A percentile compares a stretch with the other conserved stretches of the same genome.
Evolutionary conservation across 2,329 filamentous ascomycete species (phyloP).

Genomic region (Gremmenia infestans): DNA sequence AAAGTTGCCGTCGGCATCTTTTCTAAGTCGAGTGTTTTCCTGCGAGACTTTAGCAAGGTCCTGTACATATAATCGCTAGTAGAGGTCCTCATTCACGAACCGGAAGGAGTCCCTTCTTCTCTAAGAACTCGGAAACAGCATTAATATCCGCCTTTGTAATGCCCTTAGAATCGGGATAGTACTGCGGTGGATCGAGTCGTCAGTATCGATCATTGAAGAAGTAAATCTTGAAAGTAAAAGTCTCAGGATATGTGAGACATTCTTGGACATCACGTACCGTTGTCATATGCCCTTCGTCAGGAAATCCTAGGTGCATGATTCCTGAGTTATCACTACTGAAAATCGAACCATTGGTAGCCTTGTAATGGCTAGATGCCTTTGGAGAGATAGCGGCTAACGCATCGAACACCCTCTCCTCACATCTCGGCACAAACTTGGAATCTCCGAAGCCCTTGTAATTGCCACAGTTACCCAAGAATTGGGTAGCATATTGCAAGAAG

Average conservation of each 20-base stretch:
- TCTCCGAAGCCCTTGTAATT: constrained; percentile 89
- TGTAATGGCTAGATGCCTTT: constrained; percentile 59
- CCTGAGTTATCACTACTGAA: constrained; percentile 61
- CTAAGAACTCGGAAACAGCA: constrained; percentile 67
- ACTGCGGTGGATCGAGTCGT: constrained; percentile 32
- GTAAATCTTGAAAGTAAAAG: not conserved
- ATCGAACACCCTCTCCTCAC: constrained; percentile 57
- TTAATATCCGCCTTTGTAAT: constrained; percentile 74
- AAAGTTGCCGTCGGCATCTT: constrained; percentile 58
- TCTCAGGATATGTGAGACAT: not conserved
- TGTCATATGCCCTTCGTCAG: constrained; percentile 70
- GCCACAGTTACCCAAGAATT: constrained; percentile 72
- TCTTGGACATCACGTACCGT: constrained; percentile 34
- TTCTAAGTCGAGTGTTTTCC: constrained; percentile 73
- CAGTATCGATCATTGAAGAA: not conserved
- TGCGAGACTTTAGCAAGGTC: constrained; percentile 22
- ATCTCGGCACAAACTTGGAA: constrained; percentile 74
- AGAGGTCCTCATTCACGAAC: constrained; percentile 12
- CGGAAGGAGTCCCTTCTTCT: constrained; percentile 62
- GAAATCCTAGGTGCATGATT: constrained; percentile 71
- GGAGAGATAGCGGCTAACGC: constrained; percentile 56
- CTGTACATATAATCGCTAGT: not conserved
- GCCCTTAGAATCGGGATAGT: constrained; percentile 70
- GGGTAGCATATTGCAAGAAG: constrained; percentile 72
- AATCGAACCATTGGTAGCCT: constrained; percentile 65